A percentile compares a stretch with the other conserved stretches of the same genome.
Evolutionary conservation across 2,329 filamentous ascomycete species (phyloP).

Genomic region (Cercospora citrullina): DNA sequence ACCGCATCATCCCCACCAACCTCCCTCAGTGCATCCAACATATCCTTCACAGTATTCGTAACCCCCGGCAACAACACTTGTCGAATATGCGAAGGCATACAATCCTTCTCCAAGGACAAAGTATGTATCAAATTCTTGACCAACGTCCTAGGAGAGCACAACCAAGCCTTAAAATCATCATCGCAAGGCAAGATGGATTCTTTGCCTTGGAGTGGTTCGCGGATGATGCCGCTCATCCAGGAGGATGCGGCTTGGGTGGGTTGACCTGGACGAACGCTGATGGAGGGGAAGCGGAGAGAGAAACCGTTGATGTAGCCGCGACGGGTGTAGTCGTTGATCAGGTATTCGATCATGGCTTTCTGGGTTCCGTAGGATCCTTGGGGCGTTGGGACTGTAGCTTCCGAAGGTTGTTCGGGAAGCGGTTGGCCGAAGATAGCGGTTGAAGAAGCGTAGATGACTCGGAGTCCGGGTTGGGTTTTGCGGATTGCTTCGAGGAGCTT

Average conservation of each 20-base stretch:
- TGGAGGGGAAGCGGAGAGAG: conserved; percentile 52
- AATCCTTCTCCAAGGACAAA: conserved; percentile 51
- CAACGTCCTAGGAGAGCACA: conserved; percentile 57
- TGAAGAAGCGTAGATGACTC: conserved; percentile 52
- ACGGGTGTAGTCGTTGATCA: conserved; percentile 55
- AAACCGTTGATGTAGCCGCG: conserved; percentile 50
- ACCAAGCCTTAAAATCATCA: conserved; percentile 57
- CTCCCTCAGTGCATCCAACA: conserved; percentile 57
- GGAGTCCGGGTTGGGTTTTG: conserved; percentile 47
- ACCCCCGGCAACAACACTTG: conserved; percentile 58
- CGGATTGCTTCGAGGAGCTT: conserved; percentile 53
- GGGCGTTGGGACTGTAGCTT: conserved; percentile 51
- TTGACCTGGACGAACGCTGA: conserved; percentile 53
- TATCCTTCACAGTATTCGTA: conserved; percentile 56
- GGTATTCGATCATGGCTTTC: conserved; percentile 53
- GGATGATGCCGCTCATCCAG: conserved; percentile 56
- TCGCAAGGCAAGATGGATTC: conserved; percentile 55
- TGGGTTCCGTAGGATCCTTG: conserved; percentile 53
- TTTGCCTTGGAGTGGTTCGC: conserved; percentile 52
- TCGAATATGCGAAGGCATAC: conserved; percentile 51
- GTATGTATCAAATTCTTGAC: conserved; percentile 57
- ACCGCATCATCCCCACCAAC: conserved; percentile 57
- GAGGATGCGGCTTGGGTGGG: conserved; percentile 54
- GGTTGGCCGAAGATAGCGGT: conserved; percentile 54
- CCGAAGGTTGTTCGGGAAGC: conserved; percentile 44